Conservation (phyloP, 208 protist species). For the Wallacemonas sp. region DNA sequence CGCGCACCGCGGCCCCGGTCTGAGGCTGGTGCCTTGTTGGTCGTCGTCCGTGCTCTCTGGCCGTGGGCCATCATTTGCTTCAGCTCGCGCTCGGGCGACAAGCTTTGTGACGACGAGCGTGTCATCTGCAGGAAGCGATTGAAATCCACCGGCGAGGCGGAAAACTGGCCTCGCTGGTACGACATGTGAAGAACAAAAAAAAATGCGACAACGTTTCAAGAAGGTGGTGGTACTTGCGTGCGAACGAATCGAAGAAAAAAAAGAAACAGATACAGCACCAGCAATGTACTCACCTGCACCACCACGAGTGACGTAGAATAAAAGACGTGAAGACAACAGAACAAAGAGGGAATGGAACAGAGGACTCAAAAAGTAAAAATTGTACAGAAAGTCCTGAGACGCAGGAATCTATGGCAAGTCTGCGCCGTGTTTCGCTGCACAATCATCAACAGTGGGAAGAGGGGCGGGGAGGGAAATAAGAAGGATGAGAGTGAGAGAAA, state of each 20-base stretch:
- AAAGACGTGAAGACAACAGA: too few relatives aligned
- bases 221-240: neutral
- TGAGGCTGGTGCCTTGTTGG: neutral
- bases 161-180: slow-evolving; percentile 24
- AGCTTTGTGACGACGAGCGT: slow-evolving; percentile 44
- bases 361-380: too few relatives aligned
- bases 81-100: slow-evolving; percentile 76
- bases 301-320: too few relatives aligned
- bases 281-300: too few relatives aligned
- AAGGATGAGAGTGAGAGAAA: slow-evolving; percentile 9
- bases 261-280: slow-evolving; percentile 6
- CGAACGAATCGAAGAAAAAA: slow-evolving; percentile 6
- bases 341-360: too few relatives aligned
- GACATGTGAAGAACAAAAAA: slow-evolving; percentile 15
- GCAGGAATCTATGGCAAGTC: too few relatives aligned
- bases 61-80: slow-evolving; percentile 66
- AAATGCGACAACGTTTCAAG: too few relatives aligned
- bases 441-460: too few relatives aligned
- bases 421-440: too few relatives aligned
- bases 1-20: neutral
- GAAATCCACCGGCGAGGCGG: slow-evolving; percentile 59
- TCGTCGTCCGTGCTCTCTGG: slow-evolving; percentile 4
- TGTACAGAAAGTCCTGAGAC: too few relatives aligned
- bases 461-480: neutral
- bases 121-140: slow-evolving; percentile 63